Evolutionary conservation across 2,329 filamentous ascomycete species (phyloP).

Genomic region (Stagonosporopsis rhizophila): DNA sequence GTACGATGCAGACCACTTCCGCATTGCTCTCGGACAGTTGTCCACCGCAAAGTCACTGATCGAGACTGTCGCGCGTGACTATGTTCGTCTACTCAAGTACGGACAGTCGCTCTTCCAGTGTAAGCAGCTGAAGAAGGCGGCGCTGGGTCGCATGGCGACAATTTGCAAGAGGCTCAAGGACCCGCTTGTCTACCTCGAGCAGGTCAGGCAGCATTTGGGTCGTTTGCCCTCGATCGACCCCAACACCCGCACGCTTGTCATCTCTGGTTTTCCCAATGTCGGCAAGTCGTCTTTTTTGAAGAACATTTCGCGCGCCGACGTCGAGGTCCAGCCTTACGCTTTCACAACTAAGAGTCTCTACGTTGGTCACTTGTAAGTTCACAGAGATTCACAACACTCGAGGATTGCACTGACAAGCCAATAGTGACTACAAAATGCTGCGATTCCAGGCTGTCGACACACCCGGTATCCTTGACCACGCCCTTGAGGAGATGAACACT

Average conservation of each 20-base stretch:
- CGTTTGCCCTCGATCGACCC: slow-evolving; percentile 98
- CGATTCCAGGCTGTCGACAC: slow-evolving; percentile 95
- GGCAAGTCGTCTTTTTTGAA: slow-evolving; percentile 94
- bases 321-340: slow-evolving; percentile 96
- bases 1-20: slow-evolving; percentile 72
- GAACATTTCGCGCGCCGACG: slow-evolving; percentile 91
- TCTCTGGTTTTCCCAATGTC: slow-evolving; percentile 94
- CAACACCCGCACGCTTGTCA: slow-evolving; percentile 92
- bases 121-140: slow-evolving; percentile 97
- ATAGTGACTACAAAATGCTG: slow-evolving; percentile 84
- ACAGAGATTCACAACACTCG: slow-evolving; percentile 72
- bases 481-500: slow-evolving; percentile 97
- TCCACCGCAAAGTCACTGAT: slow-evolving; percentile 96
- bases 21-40: slow-evolving; percentile 93
- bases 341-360: slow-evolving; percentile 98
- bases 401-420: slow-evolving; percentile 55
- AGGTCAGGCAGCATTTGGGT: slow-evolving; percentile 94
- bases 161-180: slow-evolving; percentile 95
- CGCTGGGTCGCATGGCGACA: slow-evolving; percentile 96
- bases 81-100: slow-evolving; percentile 95
- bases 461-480: slow-evolving; percentile 96
- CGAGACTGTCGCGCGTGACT: slow-evolving; percentile 94
- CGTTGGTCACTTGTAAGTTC: slow-evolving; percentile 79
- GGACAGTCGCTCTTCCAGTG: slow-evolving; percentile 91
- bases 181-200: slow-evolving; percentile 91